Evolutionary conservation across 371 early-diverging fungal species (phyloP), one percentile per base, ranked within the genome.

Genomic region (Syncephalastrum sp.): DNA sequence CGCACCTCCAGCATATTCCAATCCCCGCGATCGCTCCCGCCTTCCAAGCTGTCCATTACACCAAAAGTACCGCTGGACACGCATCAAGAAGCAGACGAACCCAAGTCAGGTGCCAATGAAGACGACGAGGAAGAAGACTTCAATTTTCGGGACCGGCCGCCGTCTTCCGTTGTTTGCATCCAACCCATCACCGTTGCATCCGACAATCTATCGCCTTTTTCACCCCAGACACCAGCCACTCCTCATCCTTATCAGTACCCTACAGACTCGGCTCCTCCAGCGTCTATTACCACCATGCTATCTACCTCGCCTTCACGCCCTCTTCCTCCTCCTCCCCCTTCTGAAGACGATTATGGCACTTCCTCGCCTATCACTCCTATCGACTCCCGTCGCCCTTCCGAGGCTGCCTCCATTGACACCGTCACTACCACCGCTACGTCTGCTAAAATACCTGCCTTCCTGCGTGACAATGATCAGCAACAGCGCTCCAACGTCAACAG

Each of bases 91-190:
- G 7, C 10, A 10, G 38, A 33, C 38, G 38, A 33, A 10, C 12
- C 38, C 38, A 33, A 33, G 38, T 10, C 38, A 33, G 12, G 0
- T 10, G 12, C 38, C 7, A 33, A 33, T 33, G 38, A 33, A 33
- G 46, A 47, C 4, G 66, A 68, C 0, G 68, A 65, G 5, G 74
- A 68, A 1, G 75, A 74, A 6, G 76, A 74, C 8, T 75, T 77
- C 25, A 63, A 72, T 47, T 73, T 77, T 54, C 59, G 64, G 7
- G 67, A 65, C 47, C 57, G 75, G 65, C 75, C 77, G 2, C 73
- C 74, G 29, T 77, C 77, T 16, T 54, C 70, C 14, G 51, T 72
- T 23, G 59, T 69, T 29, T 65, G 66, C 27, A 60, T 54, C 1
- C 60, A 46, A 14, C 65, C 69, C 21, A 56, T 59, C 14, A 45